Evolutionary conservation across 345 rosid genomes (phyloP).

Genomic region (Erysimum cheiranthoides): DNA sequence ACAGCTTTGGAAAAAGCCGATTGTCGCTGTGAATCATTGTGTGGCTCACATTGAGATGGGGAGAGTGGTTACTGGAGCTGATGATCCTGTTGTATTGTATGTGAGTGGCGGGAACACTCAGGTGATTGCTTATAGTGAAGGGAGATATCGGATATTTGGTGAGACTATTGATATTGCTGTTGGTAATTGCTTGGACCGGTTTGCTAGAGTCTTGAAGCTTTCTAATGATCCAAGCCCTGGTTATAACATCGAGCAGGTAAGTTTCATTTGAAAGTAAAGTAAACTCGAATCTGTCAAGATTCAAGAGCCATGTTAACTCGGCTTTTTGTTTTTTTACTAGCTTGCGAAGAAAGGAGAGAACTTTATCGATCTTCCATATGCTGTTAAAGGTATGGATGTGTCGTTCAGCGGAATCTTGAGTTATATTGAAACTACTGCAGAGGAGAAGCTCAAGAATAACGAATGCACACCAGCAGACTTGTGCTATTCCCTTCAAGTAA

Average conservation of each 20-base stretch:
- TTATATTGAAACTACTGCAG: conserved; percentile 81
- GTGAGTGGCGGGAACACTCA: conserved; percentile 99
- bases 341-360: conserved; percentile 95
- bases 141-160: conserved; percentile 85
- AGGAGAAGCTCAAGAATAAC: conserved; percentile 78
- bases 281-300: neutral
- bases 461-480: conserved; percentile 94
- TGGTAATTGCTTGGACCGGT: conserved; percentile 96
- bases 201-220: conserved; percentile 84
- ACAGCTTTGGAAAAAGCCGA: conserved; percentile 86
- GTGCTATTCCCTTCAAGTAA: conserved; percentile 95
- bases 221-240: conserved; percentile 99
- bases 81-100: conserved; percentile 92
- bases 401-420: conserved; percentile 96
- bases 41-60: conserved; percentile 99
- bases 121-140: conserved; percentile 97
- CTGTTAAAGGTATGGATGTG: conserved; percentile 98
- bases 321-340: conserved; percentile 47
- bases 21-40: conserved; percentile 91
- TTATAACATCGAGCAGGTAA: conserved; percentile 96
- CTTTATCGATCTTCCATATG: conserved; percentile 90
- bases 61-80: conserved; percentile 89
- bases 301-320: conserved; percentile 20
- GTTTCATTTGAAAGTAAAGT: neutral
- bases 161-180: conserved; percentile 99